These are phyloP conservation scores for Achaetomiella virescens DNA, from an alignment of 495 filamentous ascomycete species.

Conservation along the genomic window DNA sequence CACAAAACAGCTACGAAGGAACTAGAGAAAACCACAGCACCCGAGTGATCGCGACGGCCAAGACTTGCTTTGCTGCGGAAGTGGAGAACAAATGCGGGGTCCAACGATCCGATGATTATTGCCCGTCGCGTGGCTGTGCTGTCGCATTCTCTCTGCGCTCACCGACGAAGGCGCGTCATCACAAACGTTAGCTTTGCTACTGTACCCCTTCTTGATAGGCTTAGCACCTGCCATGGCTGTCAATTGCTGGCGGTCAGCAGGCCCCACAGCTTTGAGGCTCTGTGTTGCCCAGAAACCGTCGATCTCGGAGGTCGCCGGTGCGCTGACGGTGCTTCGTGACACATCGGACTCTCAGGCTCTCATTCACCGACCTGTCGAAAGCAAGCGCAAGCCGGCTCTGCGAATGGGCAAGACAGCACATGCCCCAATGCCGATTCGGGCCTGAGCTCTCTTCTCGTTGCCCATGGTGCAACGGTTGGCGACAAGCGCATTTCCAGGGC, in stretches of 20 bases:
- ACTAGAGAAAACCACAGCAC: not conserved
- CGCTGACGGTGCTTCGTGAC: not conserved
- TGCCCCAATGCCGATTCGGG: not conserved
- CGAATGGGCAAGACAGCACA: not conserved
- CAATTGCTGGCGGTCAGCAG: not conserved
- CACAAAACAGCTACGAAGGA: not conserved
- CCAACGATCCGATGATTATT: not conserved
- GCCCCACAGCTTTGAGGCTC: not conserved
- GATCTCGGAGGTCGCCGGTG: not conserved
- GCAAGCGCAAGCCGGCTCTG: not conserved
- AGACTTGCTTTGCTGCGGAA: not conserved
- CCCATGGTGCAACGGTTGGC: not conserved
- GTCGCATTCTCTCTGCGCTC: not conserved
- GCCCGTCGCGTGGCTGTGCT: constrained; percentile 1
- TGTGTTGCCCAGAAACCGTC: not conserved
- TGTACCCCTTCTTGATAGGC: not conserved
- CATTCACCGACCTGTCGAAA: not conserved
- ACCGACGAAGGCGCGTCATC: not conserved
- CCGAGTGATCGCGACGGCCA: not conserved
- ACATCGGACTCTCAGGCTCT: not conserved
- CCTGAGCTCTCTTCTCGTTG: not conserved
- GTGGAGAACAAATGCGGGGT: constrained; percentile 2
- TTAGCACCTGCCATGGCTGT: not conserved
- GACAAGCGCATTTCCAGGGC: not conserved
- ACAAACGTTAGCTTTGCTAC: not conserved